phyloP scores from a whole-genome alignment of 768 basidiomycete genomes.

The Dentipellis sp. region DNA sequence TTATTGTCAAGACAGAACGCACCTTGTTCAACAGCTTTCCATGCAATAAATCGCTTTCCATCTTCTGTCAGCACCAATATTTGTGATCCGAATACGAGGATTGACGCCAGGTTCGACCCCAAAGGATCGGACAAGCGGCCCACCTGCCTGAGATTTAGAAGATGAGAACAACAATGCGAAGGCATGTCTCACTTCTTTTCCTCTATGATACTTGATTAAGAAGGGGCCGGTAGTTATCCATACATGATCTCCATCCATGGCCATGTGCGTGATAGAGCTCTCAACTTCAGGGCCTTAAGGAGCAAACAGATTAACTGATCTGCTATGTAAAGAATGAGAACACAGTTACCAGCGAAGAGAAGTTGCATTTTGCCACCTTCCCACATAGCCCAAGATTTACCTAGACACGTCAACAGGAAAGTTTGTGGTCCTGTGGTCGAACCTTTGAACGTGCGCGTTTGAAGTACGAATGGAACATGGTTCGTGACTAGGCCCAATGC shows the following conservation, averaged over 20 bases:
- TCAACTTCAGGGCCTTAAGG: slow-evolving; percentile 71
- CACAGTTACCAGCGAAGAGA: slow-evolving; percentile 81
- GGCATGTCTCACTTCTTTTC: slow-evolving; percentile 61
- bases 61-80: slow-evolving; percentile 74
- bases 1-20: slow-evolving; percentile 10
- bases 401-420: slow-evolving; percentile 80
- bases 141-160: slow-evolving; percentile 31
- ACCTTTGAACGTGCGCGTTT: slow-evolving; percentile 78
- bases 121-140: slow-evolving; percentile 56
- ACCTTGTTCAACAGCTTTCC: slow-evolving; percentile 63
- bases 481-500: slow-evolving; percentile 94
- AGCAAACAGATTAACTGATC: slow-evolving; percentile 1
- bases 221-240: slow-evolving; percentile 68
- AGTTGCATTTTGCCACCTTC: slow-evolving; percentile 89
- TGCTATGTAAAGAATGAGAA: not conserved
- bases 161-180: not conserved
- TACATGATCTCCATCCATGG: slow-evolving; percentile 78
- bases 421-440: slow-evolving; percentile 76
- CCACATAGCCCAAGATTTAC: slow-evolving; percentile 91
- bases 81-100: slow-evolving; percentile 75
- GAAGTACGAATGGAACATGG: slow-evolving; percentile 79
- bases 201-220: slow-evolving; percentile 74
- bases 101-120: slow-evolving; percentile 45
- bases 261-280: slow-evolving; percentile 64
- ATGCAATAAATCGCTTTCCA: slow-evolving; percentile 67